Conservation (phyloP, 2,329 filamentous ascomycete species). For the Talaromyces marneffei region DNA sequence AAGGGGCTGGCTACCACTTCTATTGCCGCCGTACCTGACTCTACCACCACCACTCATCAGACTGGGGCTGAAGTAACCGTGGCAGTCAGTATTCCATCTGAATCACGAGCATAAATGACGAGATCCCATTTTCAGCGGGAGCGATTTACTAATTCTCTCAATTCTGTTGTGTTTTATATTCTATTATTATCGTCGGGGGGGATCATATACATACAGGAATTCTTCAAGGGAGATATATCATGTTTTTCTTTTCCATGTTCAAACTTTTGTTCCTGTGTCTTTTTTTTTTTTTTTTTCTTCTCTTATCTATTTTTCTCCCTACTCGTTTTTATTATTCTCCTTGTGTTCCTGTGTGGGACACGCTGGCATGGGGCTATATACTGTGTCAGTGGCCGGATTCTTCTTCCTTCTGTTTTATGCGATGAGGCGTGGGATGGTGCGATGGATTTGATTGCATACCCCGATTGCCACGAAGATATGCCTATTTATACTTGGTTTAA, state of each 20-base stretch:
- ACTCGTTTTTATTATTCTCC: slow-evolving; percentile 10
- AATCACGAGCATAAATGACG: slow-evolving; percentile 13
- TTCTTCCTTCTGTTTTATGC: slow-evolving; percentile 8
- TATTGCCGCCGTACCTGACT: slow-evolving; percentile 29
- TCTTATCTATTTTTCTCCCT: slow-evolving; percentile 17
- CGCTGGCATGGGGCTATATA: slow-evolving; percentile 23
- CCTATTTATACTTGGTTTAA: slow-evolving; percentile 16
- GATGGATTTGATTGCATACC: slow-evolving; percentile 10
- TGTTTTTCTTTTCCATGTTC: slow-evolving; percentile 19
- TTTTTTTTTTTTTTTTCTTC: slow-evolving; percentile 7
- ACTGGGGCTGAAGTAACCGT: slow-evolving; percentile 23
- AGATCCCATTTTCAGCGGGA: slow-evolving; percentile 25
- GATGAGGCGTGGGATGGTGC: slow-evolving; percentile 8
- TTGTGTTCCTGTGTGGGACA: slow-evolving; percentile 25
- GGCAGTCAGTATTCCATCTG: slow-evolving; percentile 19
- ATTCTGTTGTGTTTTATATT: slow-evolving; percentile 20
- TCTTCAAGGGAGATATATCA: slow-evolving; percentile 27
- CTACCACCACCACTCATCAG: slow-evolving; percentile 17
- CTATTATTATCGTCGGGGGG: slow-evolving; percentile 21
- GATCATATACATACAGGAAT: slow-evolving; percentile 36
- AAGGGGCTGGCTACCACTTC: slow-evolving; percentile 32
- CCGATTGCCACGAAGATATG: slow-evolving; percentile 18
- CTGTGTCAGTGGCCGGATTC: slow-evolving; percentile 7
- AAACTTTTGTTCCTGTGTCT: slow-evolving; percentile 17
- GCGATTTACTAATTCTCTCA: slow-evolving; percentile 21